Conservation (phyloP, 306 rosid species). For the Prunus kanzakura region DNA sequence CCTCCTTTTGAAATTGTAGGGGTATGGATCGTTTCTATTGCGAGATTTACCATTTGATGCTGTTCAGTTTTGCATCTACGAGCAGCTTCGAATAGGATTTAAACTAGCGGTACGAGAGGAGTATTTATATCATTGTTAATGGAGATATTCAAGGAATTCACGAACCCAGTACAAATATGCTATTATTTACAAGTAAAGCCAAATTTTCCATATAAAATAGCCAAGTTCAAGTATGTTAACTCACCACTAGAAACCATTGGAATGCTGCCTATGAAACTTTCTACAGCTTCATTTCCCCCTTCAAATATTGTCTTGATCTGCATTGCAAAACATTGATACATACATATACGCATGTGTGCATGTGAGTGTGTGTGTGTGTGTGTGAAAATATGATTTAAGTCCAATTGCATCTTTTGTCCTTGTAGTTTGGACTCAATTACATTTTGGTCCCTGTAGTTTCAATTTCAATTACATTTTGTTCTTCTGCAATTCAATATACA, state of each 20-base stretch:
- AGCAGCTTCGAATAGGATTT: conserved; percentile 76
- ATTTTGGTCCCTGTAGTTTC: not conserved
- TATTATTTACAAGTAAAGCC: not conserved
- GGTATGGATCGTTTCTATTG: conserved; percentile 72
- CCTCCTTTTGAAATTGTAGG: conserved; percentile 42
- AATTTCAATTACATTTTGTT: not conserved
- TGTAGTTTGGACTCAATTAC: not conserved
- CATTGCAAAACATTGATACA: not conserved
- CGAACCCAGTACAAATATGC: not conserved
- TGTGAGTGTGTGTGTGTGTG: no score
- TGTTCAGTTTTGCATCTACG: conserved; percentile 70
- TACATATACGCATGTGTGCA: no score
- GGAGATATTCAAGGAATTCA: not conserved
- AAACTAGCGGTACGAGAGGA: conserved; percentile 57
- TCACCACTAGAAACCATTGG: not conserved
- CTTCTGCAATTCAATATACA: not conserved
- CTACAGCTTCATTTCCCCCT: not conserved
- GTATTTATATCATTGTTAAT: not conserved
- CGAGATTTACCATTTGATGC: conserved; percentile 91
- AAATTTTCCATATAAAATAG: not conserved
- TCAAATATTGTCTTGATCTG: not conserved
- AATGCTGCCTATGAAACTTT: not conserved
- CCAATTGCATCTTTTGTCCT: not conserved
- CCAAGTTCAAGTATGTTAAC: not conserved
- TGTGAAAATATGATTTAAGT: not conserved